Percentiles rank a stretch among this genome's conserved stretches.
phyloP scores from a whole-genome alignment of 306 rosid genomes.

The Macrotyloma uniflorum region DNA sequence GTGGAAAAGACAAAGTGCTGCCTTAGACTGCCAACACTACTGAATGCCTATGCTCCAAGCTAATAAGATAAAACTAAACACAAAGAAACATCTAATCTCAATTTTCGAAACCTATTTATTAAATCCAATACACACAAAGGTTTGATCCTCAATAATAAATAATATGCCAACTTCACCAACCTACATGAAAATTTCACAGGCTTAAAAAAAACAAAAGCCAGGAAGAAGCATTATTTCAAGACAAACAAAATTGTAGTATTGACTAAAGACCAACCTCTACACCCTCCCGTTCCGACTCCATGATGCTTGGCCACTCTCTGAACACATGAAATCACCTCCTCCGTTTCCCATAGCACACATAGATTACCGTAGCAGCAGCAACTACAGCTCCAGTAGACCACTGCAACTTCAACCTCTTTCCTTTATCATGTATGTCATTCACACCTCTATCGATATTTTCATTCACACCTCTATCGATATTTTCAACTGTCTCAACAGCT shows the following conservation, averaged over 20 bases:
- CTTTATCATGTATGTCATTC: conserved; percentile 48
- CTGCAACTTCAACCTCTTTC: conserved; percentile 45
- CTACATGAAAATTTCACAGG: conserved; percentile 44
- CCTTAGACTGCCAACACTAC: neutral
- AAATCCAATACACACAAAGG: conserved; percentile 39
- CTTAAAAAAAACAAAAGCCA: conserved; percentile 54
- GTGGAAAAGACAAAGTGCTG: neutral
- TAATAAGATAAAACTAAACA: neutral
- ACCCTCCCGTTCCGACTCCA: too few relatives aligned
- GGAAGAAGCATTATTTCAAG: conserved; percentile 41
- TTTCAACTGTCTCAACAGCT: conserved; percentile 45
- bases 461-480: too few relatives aligned
- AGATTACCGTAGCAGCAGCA: conserved; percentile 50
- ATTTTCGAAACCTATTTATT: conserved; percentile 31
- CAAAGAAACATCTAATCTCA: conserved; percentile 1
- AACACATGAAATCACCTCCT: conserved; percentile 49
- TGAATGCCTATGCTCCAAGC: neutral
- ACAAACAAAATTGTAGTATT: conserved; percentile 70
- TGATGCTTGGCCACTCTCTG: conserved; percentile 12
- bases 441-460: too few relatives aligned
- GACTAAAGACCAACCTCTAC: conserved; percentile 55
- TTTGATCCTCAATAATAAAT: conserved; percentile 43
- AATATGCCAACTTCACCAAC: conserved; percentile 42
- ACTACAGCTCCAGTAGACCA: conserved; percentile 67
- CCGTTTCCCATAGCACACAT: conserved; percentile 52